phyloP scores from a whole-genome alignment of 768 basidiomycete species.

The Gymnopilus dilepis region DNA sequence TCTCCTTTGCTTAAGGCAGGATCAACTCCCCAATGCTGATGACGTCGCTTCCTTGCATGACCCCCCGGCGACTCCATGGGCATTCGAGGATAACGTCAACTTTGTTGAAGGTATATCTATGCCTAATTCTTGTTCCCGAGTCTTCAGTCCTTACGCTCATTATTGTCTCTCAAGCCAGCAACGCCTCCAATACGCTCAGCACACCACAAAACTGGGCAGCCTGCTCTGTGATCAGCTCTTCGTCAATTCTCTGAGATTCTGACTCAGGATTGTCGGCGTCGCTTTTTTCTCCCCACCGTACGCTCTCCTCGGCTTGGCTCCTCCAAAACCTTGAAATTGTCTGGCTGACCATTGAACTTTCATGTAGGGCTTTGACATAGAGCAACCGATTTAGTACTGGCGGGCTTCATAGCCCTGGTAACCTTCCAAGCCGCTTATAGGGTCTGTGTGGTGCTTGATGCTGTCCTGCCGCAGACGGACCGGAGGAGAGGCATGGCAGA shows the following conservation, averaged over 20 bases:
- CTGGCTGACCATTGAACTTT: neutral
- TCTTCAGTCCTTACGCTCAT: no score
- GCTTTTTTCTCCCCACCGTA: constrained; percentile 61
- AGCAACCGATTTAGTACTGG: constrained; percentile 83
- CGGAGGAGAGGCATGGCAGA: constrained; percentile 63
- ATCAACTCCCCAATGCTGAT: constrained; percentile 73
- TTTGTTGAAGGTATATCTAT: constrained; percentile 68
- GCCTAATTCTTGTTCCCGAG: no score
- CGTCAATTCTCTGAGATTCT: constrained; percentile 64
- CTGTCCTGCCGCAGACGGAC: constrained; percentile 88
- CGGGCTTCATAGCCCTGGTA: constrained; percentile 73
- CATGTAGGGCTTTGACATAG: constrained; percentile 61
- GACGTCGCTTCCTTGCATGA: constrained; percentile 57
- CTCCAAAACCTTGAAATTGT: neutral
- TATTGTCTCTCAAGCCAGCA: constrained; percentile 40
- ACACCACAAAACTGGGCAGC: constrained; percentile 40
- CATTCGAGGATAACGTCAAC: constrained; percentile 67
- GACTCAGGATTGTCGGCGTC: constrained; percentile 57
- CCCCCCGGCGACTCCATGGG: constrained; percentile 60
- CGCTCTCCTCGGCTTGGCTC: constrained; percentile 27
- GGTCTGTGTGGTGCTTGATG: constrained; percentile 82
- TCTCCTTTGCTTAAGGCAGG: constrained; percentile 36
- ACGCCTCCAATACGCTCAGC: constrained; percentile 37
- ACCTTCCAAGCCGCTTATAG: constrained; percentile 88
- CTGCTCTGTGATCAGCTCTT: constrained; percentile 79